Evolutionary conservation across 768 basidiomycete genomes (phyloP).

Genomic region (Pleurotus tuoliensis): DNA sequence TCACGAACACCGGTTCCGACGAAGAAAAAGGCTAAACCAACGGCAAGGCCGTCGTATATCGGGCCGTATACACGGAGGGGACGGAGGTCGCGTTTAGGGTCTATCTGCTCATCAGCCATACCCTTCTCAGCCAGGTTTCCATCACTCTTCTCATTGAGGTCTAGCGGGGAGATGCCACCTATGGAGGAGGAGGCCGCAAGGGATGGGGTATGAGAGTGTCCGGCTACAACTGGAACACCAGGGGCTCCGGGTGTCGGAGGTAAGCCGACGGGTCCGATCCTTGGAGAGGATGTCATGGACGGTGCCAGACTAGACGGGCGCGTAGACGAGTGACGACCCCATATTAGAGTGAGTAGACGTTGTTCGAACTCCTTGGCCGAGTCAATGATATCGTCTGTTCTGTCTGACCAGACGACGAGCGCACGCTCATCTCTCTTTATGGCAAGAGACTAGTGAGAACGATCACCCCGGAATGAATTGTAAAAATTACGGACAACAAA

Average conservation of each 20-base stretch:
- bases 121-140: slow-evolving; percentile 11
- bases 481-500: slow-evolving; percentile 50
- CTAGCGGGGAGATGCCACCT: slow-evolving; percentile 5
- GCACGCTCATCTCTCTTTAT: slow-evolving; percentile 63
- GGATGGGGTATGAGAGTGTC: slow-evolving; percentile 15
- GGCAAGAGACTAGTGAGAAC: background rate
- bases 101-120: slow-evolving; percentile 17
- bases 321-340: slow-evolving; percentile 43
- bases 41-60: slow-evolving; percentile 6
- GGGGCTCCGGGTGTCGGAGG: slow-evolving; percentile 46
- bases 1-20: slow-evolving; percentile 14
- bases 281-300: slow-evolving; percentile 35
- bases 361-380: slow-evolving; percentile 71
- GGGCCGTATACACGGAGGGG: slow-evolving; percentile 10
- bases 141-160: slow-evolving; percentile 32
- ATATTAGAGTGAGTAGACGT: slow-evolving; percentile 78
- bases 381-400: slow-evolving; percentile 63
- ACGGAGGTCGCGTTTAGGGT: slow-evolving; percentile 14
- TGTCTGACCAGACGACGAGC: slow-evolving; percentile 81
- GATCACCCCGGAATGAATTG: background rate
- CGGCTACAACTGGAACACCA: slow-evolving; percentile 11
- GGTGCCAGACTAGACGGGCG: slow-evolving; percentile 8
- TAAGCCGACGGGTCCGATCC: slow-evolving; percentile 47
- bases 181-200: slow-evolving; percentile 11
- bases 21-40: background rate